Evolutionary conservation across 129 eudicot genomes (phyloP).

Genomic region (Flaveria robusta): DNA sequence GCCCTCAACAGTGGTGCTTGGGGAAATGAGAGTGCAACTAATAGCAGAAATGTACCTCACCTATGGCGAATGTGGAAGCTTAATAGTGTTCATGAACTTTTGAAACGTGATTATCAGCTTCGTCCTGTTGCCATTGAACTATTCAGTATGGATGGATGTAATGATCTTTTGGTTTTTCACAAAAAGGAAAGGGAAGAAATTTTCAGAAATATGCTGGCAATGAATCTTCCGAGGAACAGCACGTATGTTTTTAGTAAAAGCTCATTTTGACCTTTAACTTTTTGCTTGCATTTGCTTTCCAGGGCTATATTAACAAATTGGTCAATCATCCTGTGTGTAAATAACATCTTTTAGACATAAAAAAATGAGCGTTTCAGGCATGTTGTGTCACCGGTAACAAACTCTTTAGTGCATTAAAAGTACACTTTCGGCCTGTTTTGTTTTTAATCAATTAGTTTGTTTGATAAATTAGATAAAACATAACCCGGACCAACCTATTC

Average conservation of each 20-base stretch:
- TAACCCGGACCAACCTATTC: background rate
- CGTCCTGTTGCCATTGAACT: constrained; percentile 97
- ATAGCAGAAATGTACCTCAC: constrained; percentile 82
- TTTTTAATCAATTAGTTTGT: background rate
- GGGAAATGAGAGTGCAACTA: constrained; percentile 78
- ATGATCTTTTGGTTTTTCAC: constrained; percentile 93
- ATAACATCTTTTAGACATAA: constrained; percentile 16
- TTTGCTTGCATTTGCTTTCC: constrained; percentile 8
- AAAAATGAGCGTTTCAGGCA: background rate
- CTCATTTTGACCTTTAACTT: constrained; percentile 18
- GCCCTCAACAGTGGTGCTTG: constrained; percentile 89
- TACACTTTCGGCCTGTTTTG: background rate
- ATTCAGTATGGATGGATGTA: constrained; percentile 99
- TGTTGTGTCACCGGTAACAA: background rate
- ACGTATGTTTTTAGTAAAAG: constrained; percentile 55
- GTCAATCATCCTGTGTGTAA: constrained; percentile 1
- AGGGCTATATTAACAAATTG: constrained; percentile 2
- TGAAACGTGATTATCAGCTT: constrained; percentile 96
- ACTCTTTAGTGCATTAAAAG: constrained; percentile 1
- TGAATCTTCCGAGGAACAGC: constrained; percentile 95
- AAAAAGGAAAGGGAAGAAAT: constrained; percentile 97
- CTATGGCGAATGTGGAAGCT: constrained; percentile 99
- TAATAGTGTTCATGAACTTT: constrained; percentile 85
- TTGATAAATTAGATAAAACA: background rate
- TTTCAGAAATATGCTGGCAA: constrained; percentile 75